Evolutionary conservation across 192 early-diverging fungal species (phyloP), one percentile per base, ranked within the genome.

Genomic region (Phycomyces nitens): DNA sequence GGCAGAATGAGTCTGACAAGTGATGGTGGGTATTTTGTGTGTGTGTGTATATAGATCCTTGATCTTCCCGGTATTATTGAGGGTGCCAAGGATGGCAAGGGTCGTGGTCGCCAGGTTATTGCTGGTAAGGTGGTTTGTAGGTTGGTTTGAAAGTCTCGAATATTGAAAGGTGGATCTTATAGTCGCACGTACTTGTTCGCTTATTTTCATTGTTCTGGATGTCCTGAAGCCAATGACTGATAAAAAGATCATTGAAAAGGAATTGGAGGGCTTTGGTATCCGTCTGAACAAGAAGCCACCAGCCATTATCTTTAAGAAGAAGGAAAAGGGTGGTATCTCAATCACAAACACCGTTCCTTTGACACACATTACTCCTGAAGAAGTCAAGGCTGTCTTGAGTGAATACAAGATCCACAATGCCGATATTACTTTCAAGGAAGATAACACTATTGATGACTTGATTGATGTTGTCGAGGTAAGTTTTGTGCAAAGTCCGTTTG

Each of bases 41-140:
- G 20, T 59, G 23, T 56, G 7, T 26, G 20, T 20, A 8, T 27
- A 5, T 34, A 72, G 82, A 94, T 99, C 74, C 86, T 99, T 39
- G 97, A 99, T 91, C 83, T 99, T 72, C 94, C 94, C 1, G 94
- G 94, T 56, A 96, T 98, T 78, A 96, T 97, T 55, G 94, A 97
- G 78, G 97, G 95, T 62, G 97, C 97, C 52, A 97, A 96, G 82
- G 95, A 99, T 76, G 97, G 97, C 67, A 97, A 97, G 78, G 97
- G 97, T 78, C 92, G 97, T 81, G 97, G 96, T 90, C 84, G 88
- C 61, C 77, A 71, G 39, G 76, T 78, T 34, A 70, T 74, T 73
- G 64, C 73, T 18, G 71, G 60, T 66, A 57, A 56, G 53, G 44
- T 49, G 11, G 27, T 50, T 52, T 65, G 21, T 20, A 54, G 23